A percentile compares a stretch with the other conserved stretches of the same genome.
phyloP scores from a whole-genome alignment of 345 rosid genomes.

The thale cress (Arabidopsis thaliana) region TAIR10.1 NC_003075.7:14017001-14017500 shows the following conservation, averaged over 20 bases:
- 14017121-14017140: background rate
- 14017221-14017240: background rate
- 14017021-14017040: background rate
- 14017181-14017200: too few relatives aligned
- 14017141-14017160: background rate
- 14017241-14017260: background rate
- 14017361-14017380: constrained; percentile 26
- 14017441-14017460: constrained; percentile 37
- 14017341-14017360: constrained; percentile 35
- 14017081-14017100: too few relatives aligned
- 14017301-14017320: constrained; percentile 34
- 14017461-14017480: constrained; percentile 52
- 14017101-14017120: background rate
- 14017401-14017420: background rate
- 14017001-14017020: background rate
- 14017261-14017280: constrained; percentile 3
- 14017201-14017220: background rate
- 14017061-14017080: background rate
- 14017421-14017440: background rate
- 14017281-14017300: constrained; percentile 34
- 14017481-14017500: constrained; percentile 53
- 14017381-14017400: background rate
- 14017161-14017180: background rate
- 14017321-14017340: constrained; percentile 39
- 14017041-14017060: background rate